Percentiles rank a stretch among this genome's conserved stretches.
Conservation (phyloP, 805 yeast genomes). For the Saturnispora halmiae region DNA sequence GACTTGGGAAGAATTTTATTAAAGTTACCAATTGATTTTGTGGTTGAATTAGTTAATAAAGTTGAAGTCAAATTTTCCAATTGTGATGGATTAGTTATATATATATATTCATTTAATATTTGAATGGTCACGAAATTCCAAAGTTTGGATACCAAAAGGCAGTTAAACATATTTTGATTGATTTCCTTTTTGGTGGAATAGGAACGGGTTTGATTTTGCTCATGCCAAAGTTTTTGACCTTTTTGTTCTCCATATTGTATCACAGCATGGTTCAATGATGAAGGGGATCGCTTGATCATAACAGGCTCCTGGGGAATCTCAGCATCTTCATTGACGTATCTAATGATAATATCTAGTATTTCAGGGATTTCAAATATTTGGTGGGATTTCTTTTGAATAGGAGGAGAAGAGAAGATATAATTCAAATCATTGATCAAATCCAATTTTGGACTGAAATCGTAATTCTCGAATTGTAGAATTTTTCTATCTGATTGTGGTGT, state of each 20-base stretch:
- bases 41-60: conserved; percentile 1
- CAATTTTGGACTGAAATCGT: neutral
- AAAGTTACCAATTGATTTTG: neutral
- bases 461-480: conserved; percentile 1
- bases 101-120: conserved; percentile 45
- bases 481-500: conserved; percentile 4
- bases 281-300: conserved; percentile 58
- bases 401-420: neutral
- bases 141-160: conserved; percentile 58
- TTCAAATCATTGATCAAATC: conserved; percentile 6
- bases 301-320: conserved; percentile 51
- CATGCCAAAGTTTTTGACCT: conserved; percentile 36
- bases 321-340: conserved; percentile 46
- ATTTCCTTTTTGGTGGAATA: conserved; percentile 9
- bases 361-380: conserved; percentile 68
- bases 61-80: conserved; percentile 21
- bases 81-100: conserved; percentile 41
- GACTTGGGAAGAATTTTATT: conserved; percentile 22
- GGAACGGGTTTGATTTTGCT: conserved; percentile 3
- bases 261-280: conserved; percentile 56
- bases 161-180: conserved; percentile 39
- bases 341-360: conserved; percentile 51
- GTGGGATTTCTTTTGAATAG: neutral
- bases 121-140: conserved; percentile 53
- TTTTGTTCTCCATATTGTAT: conserved; percentile 38